phyloP scores from a whole-genome alignment of 495 filamentous ascomycete species.

The Penicillium canescens region DNA sequence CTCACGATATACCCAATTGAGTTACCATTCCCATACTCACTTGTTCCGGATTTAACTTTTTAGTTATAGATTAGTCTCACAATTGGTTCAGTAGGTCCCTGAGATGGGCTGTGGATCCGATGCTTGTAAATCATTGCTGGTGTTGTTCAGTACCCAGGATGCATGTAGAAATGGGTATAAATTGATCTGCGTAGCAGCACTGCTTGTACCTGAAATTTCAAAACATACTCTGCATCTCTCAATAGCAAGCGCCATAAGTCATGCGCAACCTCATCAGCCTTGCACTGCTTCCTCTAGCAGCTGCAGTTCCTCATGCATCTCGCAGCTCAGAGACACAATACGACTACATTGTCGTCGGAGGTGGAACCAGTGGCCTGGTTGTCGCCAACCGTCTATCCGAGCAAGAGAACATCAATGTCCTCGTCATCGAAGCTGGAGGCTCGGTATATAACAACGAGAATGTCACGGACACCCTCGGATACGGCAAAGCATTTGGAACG shows the following conservation, averaged over 20 bases:
- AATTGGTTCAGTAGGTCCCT: neutral
- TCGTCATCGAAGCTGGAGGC: constrained; percentile 57
- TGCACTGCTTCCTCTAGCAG: constrained; percentile 15
- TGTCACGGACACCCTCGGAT: constrained; percentile 43
- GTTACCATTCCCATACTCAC: neutral
- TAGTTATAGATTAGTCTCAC: neutral
- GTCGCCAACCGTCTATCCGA: constrained; percentile 56
- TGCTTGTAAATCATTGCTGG: neutral
- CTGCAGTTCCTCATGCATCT: constrained; percentile 7
- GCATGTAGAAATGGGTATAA: neutral
- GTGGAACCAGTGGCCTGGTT: constrained; percentile 54
- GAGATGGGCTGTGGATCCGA: neutral
- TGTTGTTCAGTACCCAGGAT: neutral
- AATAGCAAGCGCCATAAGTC: too few relatives aligned
- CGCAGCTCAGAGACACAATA: constrained; percentile 15
- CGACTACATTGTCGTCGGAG: constrained; percentile 54
- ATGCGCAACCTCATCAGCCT: constrained; percentile 17
- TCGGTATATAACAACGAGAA: constrained; percentile 49
- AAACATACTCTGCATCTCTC: too few relatives aligned
- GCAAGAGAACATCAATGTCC: constrained; percentile 43
- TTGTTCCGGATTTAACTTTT: neutral
- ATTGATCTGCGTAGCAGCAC: neutral
- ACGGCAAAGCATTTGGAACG: constrained; percentile 42
- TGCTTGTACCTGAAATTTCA: too few relatives aligned
- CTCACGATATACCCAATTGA: neutral